These are phyloP conservation scores for Rhizophora apiculata DNA, from an alignment of 345 rosid genomes.

Conservation along the genomic window DNA sequence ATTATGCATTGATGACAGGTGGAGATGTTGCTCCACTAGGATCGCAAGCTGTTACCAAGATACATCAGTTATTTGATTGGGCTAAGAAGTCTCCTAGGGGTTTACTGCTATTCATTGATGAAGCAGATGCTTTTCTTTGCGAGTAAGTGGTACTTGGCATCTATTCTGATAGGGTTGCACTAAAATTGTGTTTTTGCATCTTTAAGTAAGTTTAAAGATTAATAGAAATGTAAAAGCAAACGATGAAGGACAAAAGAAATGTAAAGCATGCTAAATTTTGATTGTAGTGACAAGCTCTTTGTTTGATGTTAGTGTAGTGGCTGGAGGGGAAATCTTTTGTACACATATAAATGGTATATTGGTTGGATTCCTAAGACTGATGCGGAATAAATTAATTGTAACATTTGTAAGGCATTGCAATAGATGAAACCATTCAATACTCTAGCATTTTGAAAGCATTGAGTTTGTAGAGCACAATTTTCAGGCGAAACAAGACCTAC, in stretches of 20 bases:
- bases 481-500: constrained; percentile 87
- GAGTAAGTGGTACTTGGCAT: constrained; percentile 54
- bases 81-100: constrained; percentile 88
- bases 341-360: no score
- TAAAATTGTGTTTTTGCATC: background rate
- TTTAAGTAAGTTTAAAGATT: no score
- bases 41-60: constrained; percentile 96
- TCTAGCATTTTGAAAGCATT: background rate
- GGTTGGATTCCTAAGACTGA: no score
- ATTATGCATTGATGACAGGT: constrained; percentile 97
- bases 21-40: constrained; percentile 98
- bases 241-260: no score
- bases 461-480: constrained; percentile 13
- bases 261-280: no score
- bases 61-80: constrained; percentile 96
- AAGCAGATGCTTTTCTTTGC: constrained; percentile 99
- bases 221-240: no score
- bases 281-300: no score
- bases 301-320: no score
- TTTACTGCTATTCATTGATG: constrained; percentile 84
- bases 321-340: no score
- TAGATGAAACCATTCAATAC: no score
- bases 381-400: no score
- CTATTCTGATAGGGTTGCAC: background rate
- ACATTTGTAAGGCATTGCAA: no score